Evolutionary conservation across 2,329 filamentous ascomycete species (phyloP), one percentile per base, ranked within the genome.

Genomic region (Curvularia verruculosa): DNA sequence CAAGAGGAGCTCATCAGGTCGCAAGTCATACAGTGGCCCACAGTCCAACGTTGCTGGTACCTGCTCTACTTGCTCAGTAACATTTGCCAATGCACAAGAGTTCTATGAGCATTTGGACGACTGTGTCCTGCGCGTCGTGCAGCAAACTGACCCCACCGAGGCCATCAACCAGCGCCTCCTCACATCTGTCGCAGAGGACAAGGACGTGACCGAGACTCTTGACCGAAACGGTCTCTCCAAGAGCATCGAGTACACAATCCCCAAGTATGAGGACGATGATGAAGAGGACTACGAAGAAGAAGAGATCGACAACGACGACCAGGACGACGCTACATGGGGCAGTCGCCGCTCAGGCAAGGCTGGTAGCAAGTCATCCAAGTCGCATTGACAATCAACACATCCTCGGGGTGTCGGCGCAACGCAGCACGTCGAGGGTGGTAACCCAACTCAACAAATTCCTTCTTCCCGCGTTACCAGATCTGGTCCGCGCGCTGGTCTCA

Each of bases 51-150:
- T 90, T 29, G 90, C 90, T 49, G 93, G 92, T 63, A 92, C 89
- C 75, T 98, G 94, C 77, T 96, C 92, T 3, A 98, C 95, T 63
- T 98, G 94, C 77, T 91, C 90, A 13, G 85, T 87, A 40, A 91
- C 86, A 7, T 98, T 96, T 75, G 84, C 84, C 65, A 94, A 89
- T 59, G 91, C 94, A 2, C 94, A 98, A 77, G 94, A 97, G 72
- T 97, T 97, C 79, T 97, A 98, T 76, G 94, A 98, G 80, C 94
- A 98, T 82, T 82, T 97, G 64, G 94, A 88, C 69, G 85, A 88
- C 75, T 88, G 86, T 71, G 85, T 88, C 12, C 77, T 88, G 58
- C 84, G 85, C 29, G 84, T 88, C 21, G 86, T 88, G 26, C 77
- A 78, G 55, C 75, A 78, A 61, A 71, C 75, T 28, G 77, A 79